Percentiles rank a stretch among this genome's conserved stretches.
Conservation (phyloP, 2,329 filamentous ascomycete genomes). For the Pezicula carpinea region DNA sequence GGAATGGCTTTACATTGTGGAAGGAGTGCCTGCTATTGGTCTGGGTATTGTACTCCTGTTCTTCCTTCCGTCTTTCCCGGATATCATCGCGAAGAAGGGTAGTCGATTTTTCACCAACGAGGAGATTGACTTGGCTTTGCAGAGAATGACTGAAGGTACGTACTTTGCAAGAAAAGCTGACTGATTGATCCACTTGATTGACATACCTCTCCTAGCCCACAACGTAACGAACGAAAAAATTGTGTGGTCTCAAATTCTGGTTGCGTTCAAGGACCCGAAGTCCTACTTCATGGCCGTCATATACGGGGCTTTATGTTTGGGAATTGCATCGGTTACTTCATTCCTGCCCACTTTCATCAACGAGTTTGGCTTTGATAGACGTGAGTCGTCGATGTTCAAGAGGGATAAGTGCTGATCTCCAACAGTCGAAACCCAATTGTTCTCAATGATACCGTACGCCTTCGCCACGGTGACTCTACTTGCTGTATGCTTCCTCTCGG, state of each 20-base stretch:
- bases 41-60: conserved; percentile 3
- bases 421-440: conserved; percentile 6
- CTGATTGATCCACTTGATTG: background rate
- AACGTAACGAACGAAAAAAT: conserved; percentile 10
- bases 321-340: conserved; percentile 2
- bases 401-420: background rate
- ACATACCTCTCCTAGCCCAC: conserved; percentile 2
- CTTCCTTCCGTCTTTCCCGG: conserved; percentile 5
- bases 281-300: conserved; percentile 3
- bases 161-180: background rate
- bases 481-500: conserved; percentile 5
- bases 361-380: conserved; percentile 3
- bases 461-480: conserved; percentile 6
- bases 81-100: conserved; percentile 4
- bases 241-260: conserved; percentile 1
- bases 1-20: conserved; percentile 17
- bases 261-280: conserved; percentile 7
- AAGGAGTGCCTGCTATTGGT: conserved; percentile 11
- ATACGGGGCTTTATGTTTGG: conserved; percentile 1
- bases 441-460: conserved; percentile 7
- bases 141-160: conserved; percentile 12
- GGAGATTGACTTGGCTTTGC: conserved; percentile 11
- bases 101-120: conserved; percentile 7
- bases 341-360: conserved; percentile 6
- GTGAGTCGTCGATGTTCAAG: background rate